Evolutionary conservation across 1,284 basidiomycete genomes (phyloP).

Genomic region (Rhodotorula mucilaginosa): DNA sequence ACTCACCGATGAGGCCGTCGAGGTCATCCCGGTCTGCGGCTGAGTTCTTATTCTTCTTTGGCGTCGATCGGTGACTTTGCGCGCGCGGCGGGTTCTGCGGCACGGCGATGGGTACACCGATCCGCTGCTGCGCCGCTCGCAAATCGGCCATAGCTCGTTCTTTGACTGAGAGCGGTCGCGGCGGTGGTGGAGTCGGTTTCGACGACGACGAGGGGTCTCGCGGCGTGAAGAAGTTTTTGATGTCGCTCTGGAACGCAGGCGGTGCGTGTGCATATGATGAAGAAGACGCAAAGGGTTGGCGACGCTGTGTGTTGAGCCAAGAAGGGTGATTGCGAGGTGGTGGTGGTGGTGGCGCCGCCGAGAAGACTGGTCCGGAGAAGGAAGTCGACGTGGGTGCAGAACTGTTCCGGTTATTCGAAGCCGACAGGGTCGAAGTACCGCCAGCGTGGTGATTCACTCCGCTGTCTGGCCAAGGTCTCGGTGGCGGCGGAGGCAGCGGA

Average conservation of each 20-base stretch:
- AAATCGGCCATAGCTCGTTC: constrained; percentile 2
- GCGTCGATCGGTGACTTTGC: neutral
- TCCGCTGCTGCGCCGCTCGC: constrained; percentile 7
- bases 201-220: neutral
- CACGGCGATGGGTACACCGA: constrained; percentile 33
- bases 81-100: constrained; percentile 24
- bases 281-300: neutral
- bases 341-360: neutral
- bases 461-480: neutral
- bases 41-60: neutral
- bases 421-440: neutral
- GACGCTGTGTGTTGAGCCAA: no score
- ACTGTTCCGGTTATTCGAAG: neutral
- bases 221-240: neutral
- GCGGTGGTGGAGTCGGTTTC: neutral
- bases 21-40: neutral
- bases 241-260: neutral
- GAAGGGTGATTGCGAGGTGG: neutral
- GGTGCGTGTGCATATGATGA: neutral
- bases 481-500: neutral
- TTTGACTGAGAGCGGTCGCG: constrained; percentile 15
- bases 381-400: no score
- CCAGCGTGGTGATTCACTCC: no score
- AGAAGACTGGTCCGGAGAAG: no score
- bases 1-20: neutral